Conservation (phyloP, 2,329 filamentous ascomycete genomes). For the Aspergillus caelatus region DNA sequence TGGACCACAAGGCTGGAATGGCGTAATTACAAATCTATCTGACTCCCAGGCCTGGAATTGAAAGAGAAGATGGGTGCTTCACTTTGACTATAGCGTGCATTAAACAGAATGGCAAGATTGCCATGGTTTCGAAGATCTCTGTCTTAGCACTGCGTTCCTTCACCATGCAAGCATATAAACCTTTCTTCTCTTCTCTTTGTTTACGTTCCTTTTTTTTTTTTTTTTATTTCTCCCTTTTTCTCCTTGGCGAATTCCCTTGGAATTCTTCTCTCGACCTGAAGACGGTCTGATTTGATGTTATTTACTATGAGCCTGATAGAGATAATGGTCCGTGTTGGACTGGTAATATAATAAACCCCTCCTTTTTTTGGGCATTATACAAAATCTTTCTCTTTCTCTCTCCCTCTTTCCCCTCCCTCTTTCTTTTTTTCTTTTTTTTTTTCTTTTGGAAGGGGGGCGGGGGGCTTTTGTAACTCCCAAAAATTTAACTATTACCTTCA, state of each 20-base stretch:
- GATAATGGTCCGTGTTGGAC: slow-evolving; percentile 19
- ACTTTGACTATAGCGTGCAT: slow-evolving; percentile 12
- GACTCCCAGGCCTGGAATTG: slow-evolving; percentile 6
- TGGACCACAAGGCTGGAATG: slow-evolving; percentile 20
- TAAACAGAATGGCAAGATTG: slow-evolving; percentile 5
- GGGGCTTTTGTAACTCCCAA: background rate
- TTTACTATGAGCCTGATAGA: slow-evolving; percentile 20
- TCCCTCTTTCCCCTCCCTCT: too few relatives aligned
- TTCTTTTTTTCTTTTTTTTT: too few relatives aligned
- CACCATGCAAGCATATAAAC: background rate
- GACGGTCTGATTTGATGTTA: slow-evolving; percentile 21
- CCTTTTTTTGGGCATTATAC: slow-evolving; percentile 1
- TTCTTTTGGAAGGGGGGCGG: too few relatives aligned
- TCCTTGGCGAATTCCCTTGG: slow-evolving; percentile 6
- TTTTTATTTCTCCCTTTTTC: slow-evolving; percentile 5
- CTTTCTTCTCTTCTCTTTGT: background rate
- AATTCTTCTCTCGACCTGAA: slow-evolving; percentile 1
- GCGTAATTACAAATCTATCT: slow-evolving; percentile 20
- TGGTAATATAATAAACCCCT: slow-evolving; percentile 13
- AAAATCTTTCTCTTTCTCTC: background rate
- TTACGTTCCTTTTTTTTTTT: slow-evolving; percentile 6
- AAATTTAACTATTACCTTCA: background rate
- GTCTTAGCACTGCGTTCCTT: background rate
- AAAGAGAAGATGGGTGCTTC: slow-evolving; percentile 5
- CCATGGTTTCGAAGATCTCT: slow-evolving; percentile 7